Evolutionary conservation across 2,329 filamentous ascomycete genomes (phyloP), one percentile per base, ranked within the genome.

Genomic region (Fusarium paranaense): DNA sequence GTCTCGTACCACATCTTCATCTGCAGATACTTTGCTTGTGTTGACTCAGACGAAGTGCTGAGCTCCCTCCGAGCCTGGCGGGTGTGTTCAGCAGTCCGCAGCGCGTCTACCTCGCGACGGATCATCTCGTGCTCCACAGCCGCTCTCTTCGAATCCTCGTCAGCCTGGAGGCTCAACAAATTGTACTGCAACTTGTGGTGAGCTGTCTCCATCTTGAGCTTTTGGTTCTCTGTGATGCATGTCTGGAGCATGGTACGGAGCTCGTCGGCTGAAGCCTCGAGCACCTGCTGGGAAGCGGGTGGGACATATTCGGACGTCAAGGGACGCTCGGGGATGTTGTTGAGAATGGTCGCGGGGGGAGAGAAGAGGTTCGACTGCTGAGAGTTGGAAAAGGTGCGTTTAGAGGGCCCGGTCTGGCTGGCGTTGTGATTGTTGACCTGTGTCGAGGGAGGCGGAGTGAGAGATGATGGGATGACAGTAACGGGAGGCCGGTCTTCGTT

Each of bases 141-240:
- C 75, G 96, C 95, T 30, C 95, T 91, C 82, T 97, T 95, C 11
- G 94, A 90, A 33, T 95, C 93, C 76, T 97, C 95, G 58, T 93
- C 91, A 64, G 94, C 95, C 79, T 97, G 94, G 74, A 98, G 91
- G 61, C 90, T 91, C 32, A 97, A 88, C 79, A 98, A 89, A 77
- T 93, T 95, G 80, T 95, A 93, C 81, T 98, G 96, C 64, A 98
- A 86, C 83, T 97, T 97, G 85, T 97, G 93, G 81, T 98, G 95
- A 35, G 95, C 94, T 18, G 93, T 92, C 68, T 95, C 93, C 86
- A 95, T 95, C 79, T 97, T 94, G 58, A 92, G 83, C 76, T 86
- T 88, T 54, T 87, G 85, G 69, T 91, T 88, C 74, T 92, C 88
- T 25, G 85, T 86, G 47, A 91, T 82, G 71, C 86, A 87, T 4